Evolutionary conservation across 2,329 filamentous ascomycete genomes (phyloP).

Genomic region (Neonectria coccinea): DNA sequence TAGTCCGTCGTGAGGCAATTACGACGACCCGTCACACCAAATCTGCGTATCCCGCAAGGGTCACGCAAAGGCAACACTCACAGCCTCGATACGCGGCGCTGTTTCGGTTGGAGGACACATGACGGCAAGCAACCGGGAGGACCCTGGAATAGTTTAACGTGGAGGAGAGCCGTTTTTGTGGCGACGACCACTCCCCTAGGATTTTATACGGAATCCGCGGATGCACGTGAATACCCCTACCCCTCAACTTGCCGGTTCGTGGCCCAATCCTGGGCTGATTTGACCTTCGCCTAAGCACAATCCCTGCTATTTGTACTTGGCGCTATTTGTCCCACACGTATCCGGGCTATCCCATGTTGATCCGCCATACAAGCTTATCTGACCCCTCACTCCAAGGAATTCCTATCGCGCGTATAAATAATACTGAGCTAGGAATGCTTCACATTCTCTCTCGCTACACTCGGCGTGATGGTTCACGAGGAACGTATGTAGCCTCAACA

Average conservation of each 20-base stretch:
- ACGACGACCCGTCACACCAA: not conserved
- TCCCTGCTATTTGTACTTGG: conserved; percentile 7
- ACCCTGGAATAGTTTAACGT: not conserved
- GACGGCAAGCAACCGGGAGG: not conserved
- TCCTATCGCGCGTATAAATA: too few species aligned
- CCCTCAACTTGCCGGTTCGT: not conserved
- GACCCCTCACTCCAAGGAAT: not conserved
- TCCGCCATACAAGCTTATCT: not conserved
- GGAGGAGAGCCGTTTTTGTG: not conserved
- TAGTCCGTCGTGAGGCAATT: not conserved
- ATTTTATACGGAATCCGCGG: not conserved
- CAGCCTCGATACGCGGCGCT: conserved; percentile 15
- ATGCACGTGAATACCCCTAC: conserved; percentile 9
- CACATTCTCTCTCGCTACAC: too few species aligned
- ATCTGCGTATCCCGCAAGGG: not conserved
- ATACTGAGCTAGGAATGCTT: too few species aligned
- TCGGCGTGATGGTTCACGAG: too few species aligned
- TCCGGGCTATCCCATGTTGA: not conserved
- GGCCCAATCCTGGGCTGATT: conserved; percentile 4
- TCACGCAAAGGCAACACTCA: not conserved
- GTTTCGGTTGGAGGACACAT: conserved; percentile 11
- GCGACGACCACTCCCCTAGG: too few species aligned
- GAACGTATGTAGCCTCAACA: too few species aligned
- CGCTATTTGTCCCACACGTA: not conserved
- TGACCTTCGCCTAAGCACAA: conserved; percentile 20